A percentile compares a stretch with the other conserved stretches of the same genome.
Evolutionary conservation across 495 filamentous ascomycete genomes (phyloP).

Genomic region (Oidiodendron maius): DNA sequence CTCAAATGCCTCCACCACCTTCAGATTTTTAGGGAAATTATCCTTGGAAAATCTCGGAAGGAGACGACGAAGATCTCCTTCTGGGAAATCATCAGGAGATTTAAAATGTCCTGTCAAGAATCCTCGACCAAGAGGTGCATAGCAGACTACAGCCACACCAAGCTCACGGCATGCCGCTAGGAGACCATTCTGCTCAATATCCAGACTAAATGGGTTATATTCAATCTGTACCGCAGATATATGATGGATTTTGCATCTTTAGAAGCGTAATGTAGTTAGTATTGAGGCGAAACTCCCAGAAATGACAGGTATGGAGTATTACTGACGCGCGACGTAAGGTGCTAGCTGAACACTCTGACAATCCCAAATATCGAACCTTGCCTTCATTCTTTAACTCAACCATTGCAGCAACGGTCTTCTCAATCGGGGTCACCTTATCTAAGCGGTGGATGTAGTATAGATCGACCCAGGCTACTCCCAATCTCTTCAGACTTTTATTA

Average conservation of each 20-base stretch:
- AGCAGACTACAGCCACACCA: conserved; percentile 60
- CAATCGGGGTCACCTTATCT: conserved; percentile 45
- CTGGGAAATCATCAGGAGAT: conserved; percentile 50
- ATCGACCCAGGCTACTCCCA: conserved; percentile 45
- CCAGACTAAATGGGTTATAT: conserved; percentile 50
- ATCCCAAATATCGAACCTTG: conserved; percentile 45
- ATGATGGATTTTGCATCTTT: too few species aligned
- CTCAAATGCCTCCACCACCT: neutral
- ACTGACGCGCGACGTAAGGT: conserved; percentile 53
- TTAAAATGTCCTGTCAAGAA: conserved; percentile 50
- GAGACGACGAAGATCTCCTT: conserved; percentile 43
- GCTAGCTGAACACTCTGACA: conserved; percentile 45
- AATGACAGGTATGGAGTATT: too few species aligned
- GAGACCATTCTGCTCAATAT: conserved; percentile 50
- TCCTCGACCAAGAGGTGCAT: conserved; percentile 16
- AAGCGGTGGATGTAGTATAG: conserved; percentile 51
- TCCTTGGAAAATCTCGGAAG: conserved; percentile 59
- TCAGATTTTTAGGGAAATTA: conserved; percentile 60
- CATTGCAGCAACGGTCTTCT: conserved; percentile 47
- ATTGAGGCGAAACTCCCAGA: too few species aligned
- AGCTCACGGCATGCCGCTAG: conserved; percentile 60
- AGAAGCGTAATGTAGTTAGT: too few species aligned
- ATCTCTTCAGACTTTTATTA: conserved; percentile 36
- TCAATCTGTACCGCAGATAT: conserved; percentile 56
- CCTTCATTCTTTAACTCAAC: conserved; percentile 20